Evolutionary conservation across 73 alveolate species (phyloP).

Genomic region (Tetrahymena borealis): DNA sequence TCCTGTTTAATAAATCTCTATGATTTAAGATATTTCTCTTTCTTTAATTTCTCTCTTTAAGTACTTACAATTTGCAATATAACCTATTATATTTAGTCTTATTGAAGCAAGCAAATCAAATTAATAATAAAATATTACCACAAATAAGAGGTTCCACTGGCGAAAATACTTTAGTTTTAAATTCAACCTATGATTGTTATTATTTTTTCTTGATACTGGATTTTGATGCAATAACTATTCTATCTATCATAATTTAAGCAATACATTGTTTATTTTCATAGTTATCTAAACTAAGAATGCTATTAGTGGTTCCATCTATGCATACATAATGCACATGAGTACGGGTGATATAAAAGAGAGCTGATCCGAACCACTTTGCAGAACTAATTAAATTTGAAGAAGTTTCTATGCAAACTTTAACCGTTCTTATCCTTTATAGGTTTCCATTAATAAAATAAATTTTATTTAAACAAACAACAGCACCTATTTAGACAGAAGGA

Average conservation of each 20-base stretch:
- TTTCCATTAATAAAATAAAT: neutral
- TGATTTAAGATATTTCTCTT: neutral
- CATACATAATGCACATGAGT: neutral
- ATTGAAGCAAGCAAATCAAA: too few species aligned
- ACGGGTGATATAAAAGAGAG: neutral
- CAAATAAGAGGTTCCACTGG: neutral
- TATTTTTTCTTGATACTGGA: neutral
- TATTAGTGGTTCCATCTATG: neutral
- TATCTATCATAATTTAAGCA: neutral
- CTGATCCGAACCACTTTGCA: neutral
- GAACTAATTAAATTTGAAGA: neutral
- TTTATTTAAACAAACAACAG: neutral
- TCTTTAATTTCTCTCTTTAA: neutral
- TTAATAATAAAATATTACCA: too few species aligned
- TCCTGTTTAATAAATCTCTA: neutral
- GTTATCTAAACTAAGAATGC: neutral
- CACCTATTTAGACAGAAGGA: neutral
- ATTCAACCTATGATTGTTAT: neutral
- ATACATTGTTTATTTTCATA: neutral
- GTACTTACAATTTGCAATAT: neutral
- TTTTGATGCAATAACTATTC: neutral
- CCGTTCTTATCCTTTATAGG: neutral
- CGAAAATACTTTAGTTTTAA: neutral
- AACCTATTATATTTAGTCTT: neutral
- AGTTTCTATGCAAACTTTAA: neutral